Base-by-base conservation (phyloP, 2,329 filamentous ascomycete genomes). In the Ophiocordyceps camponoti-rufipedis region DNA sequence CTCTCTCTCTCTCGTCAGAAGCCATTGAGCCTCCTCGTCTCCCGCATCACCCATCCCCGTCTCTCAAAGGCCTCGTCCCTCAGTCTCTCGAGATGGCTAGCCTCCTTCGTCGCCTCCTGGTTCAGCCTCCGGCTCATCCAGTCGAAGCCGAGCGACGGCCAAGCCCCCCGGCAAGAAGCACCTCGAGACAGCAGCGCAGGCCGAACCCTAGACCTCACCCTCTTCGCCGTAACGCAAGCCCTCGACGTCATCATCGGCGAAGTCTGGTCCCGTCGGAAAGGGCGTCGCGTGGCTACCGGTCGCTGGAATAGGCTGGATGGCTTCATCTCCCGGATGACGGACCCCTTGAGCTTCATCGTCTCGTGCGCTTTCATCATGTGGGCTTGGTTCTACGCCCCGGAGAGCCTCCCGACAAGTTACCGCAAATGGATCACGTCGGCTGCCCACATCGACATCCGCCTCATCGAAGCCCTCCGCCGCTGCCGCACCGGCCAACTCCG, bases 361-460 rank as follows among this genome's bases (percentile, higher is more conserved):
- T 87, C 83, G 18, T 78, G 75, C 38, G 81, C 79, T 19, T 64
- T 85, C 35, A 80, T 93, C 52, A 94, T 93, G 86, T 89, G 84
- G 81, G 74, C 84, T 16, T 94, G 84, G 83, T 80, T 93, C 58
- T 94, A 89, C 63, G 60, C 68, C 10, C 84, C 85, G 0, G 69
- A 75, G 33, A 71, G 75, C 18, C 70, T 94, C 1, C 86, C 86
- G 2, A 70, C 66, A 28, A 71, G 79, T 39, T 93, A 93, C 64
- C 80, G 78, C 54, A 80, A 78, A 57, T 93, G 86, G 85, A 91
- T 94, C 53, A 75, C 72, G 39, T 78, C 80, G 19, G 82, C 81
- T 4, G 85, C 86, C 4, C 71, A 80, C 41, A 77, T 91, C 18
- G 86, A 94, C 58, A 55, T 63, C 13, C 81, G 85, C 7, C 72